Conservation (phyloP, 2,329 filamentous ascomycete species). For the Nothopassalora personata region DNA sequence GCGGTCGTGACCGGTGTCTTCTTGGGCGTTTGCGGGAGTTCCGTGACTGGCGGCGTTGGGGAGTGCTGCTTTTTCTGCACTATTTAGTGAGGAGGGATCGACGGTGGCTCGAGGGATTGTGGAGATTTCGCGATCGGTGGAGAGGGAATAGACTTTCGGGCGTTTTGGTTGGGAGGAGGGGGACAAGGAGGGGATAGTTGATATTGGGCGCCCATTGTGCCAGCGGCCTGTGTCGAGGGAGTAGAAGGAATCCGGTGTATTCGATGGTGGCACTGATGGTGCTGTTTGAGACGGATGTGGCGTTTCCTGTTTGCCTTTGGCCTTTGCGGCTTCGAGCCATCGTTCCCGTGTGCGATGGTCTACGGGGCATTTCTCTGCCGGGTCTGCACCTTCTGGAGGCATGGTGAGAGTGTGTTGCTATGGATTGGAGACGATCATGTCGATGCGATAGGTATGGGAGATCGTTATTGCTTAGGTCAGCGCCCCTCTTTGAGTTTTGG, state of each 20-base stretch:
- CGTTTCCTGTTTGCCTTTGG: slow-evolving; percentile 23
- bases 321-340: slow-evolving; percentile 71
- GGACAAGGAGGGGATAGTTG: slow-evolving; percentile 6
- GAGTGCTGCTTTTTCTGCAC: slow-evolving; percentile 29
- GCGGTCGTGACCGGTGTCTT: slow-evolving; percentile 66
- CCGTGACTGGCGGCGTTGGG: slow-evolving; percentile 1
- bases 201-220: slow-evolving; percentile 21
- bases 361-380: slow-evolving; percentile 65
- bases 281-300: slow-evolving; percentile 13
- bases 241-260: not conserved
- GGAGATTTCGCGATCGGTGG: slow-evolving; percentile 66
- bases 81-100: slow-evolving; percentile 29
- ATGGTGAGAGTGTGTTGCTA: slow-evolving; percentile 15
- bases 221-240: slow-evolving; percentile 32
- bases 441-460: not conserved
- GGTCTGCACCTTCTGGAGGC: slow-evolving; percentile 32
- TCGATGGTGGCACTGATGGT: slow-evolving; percentile 2
- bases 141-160: slow-evolving; percentile 43
- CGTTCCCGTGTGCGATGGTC: slow-evolving; percentile 82
- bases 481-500: not conserved
- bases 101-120: slow-evolving; percentile 57
- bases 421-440: not conserved
- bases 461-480: not conserved
- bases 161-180: slow-evolving; percentile 30
- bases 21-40: slow-evolving; percentile 62